Evolutionary conservation across 805 yeast species (phyloP).

Genomic region (Barnettozyma siamensis): DNA sequence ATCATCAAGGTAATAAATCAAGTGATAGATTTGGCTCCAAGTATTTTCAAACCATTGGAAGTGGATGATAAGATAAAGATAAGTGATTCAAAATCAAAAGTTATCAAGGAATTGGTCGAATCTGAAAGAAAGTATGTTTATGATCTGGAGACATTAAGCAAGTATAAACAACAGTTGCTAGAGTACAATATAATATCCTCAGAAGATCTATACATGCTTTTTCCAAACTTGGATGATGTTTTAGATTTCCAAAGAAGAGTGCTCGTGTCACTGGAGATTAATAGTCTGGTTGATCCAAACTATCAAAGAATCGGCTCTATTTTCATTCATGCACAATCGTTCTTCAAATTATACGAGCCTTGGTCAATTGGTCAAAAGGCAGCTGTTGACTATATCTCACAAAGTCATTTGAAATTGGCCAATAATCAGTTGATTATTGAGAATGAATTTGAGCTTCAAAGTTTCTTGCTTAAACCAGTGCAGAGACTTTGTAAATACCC

Average conservation of each 20-base stretch:
- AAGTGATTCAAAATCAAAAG: conserved; percentile 63
- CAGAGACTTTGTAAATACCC: conserved; percentile 97
- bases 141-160: conserved; percentile 71
- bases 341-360: conserved; percentile 85
- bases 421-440: conserved; percentile 56
- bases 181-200: conserved; percentile 62
- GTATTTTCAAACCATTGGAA: conserved; percentile 30
- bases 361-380: conserved; percentile 90
- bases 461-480: conserved; percentile 87
- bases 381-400: conserved; percentile 72
- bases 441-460: conserved; percentile 84
- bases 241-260: conserved; percentile 91
- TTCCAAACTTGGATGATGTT: conserved; percentile 79
- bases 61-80: conserved; percentile 24
- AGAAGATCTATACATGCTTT: conserved; percentile 73
- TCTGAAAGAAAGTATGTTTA: conserved; percentile 92
- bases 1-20: conserved; percentile 68
- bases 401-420: conserved; percentile 49
- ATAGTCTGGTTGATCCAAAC: conserved; percentile 64
- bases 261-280: conserved; percentile 82
- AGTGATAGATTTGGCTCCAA: conserved; percentile 51
- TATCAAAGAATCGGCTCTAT: conserved; percentile 86
- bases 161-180: conserved; percentile 63
- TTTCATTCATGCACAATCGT: conserved; percentile 78
- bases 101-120: conserved; percentile 76